Evolutionary conservation across 2,329 filamentous ascomycete genomes (phyloP).

Genomic region (Fusarium dlaminii): DNA sequence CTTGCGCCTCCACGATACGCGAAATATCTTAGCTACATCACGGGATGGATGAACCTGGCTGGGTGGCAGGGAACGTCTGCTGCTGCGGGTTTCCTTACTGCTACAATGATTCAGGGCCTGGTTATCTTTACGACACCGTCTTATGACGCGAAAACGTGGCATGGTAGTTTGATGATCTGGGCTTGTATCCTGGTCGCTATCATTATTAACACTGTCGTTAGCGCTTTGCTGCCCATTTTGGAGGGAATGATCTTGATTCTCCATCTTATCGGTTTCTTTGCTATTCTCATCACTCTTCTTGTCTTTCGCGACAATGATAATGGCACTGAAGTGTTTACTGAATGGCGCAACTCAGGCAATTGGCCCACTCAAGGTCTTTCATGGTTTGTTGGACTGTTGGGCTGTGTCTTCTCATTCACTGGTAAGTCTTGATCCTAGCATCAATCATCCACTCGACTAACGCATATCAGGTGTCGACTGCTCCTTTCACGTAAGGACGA

Average conservation of each 20-base stretch:
- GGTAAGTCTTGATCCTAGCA: not conserved
- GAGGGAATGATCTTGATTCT: slow-evolving; percentile 54
- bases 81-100: slow-evolving; percentile 36
- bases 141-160: slow-evolving; percentile 38
- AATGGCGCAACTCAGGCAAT: slow-evolving; percentile 39
- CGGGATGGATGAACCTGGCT: slow-evolving; percentile 40
- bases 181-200: slow-evolving; percentile 54
- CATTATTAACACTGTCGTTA: slow-evolving; percentile 49
- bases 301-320: slow-evolving; percentile 43
- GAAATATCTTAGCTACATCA: slow-evolving; percentile 46
- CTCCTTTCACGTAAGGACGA: slow-evolving; percentile 32
- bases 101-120: slow-evolving; percentile 42
- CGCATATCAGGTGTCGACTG: slow-evolving; percentile 29
- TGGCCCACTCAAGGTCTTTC: slow-evolving; percentile 37
- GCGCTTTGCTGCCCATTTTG: slow-evolving; percentile 47
- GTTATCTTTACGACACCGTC: slow-evolving; percentile 29
- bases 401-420: slow-evolving; percentile 37
- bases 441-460: not conserved
- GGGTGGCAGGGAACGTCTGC: slow-evolving; percentile 42
- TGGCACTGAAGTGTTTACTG: slow-evolving; percentile 43
- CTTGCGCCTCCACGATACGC: slow-evolving; percentile 32
- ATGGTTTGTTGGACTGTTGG: slow-evolving; percentile 38
- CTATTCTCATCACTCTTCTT: slow-evolving; percentile 49
- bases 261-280: slow-evolving; percentile 58
- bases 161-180: slow-evolving; percentile 46